Base-by-base conservation (phyloP, 2,329 filamentous ascomycete species). In the Xylaria sp. region DNA sequence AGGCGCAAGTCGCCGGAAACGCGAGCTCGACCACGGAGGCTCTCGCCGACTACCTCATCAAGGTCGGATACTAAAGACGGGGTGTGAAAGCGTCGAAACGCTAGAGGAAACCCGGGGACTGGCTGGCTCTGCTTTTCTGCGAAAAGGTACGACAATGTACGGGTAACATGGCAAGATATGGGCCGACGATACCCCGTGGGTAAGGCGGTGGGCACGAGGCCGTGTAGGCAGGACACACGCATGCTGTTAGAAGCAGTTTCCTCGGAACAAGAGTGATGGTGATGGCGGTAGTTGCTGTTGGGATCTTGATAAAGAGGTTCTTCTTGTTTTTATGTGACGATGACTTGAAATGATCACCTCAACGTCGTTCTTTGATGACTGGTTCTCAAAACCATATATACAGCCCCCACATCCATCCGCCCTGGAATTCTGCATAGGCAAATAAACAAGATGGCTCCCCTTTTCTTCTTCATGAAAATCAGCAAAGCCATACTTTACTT, bases 31-130 rank as follows among this genome's bases (percentile, higher is more conserved):
- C 92, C 59, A 92, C 97, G 74, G 92, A 95, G 85, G 86, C 89
- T 77, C 88, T 99, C 72, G 94, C 89, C 77, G 93, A 97, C 82
- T 98, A 98, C 86, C 89, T 97, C 72, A 90, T 93, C 80, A 87
- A 89, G 76, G 85, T 88, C 73, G 89, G 90, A 73, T 97, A 97
- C 86, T 98, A 75, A 72, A 36, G 60, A 71, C 56, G 43, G 28
- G 52, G 15, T 8, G 36, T 28, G 28, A 28, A 28, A 43, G 43
- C 7, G 64, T 18, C 41, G 41, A 46, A 58, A 56, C 61, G 62
- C 59, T 56, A 10, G 54, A 49, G 46, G 60, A 62, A 43, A 41
- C 51, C 52, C 41, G 31, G 59, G 54, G 58, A 20, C 43, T 46
- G 43, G n/a, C 46, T 48, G 46, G 46, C 33, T 49, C 56, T 54